These are phyloP conservation scores for Cryphonectria parasitica DNA, from an alignment of 2,329 filamentous ascomycete genomes.

Conservation along the genomic window DNA sequence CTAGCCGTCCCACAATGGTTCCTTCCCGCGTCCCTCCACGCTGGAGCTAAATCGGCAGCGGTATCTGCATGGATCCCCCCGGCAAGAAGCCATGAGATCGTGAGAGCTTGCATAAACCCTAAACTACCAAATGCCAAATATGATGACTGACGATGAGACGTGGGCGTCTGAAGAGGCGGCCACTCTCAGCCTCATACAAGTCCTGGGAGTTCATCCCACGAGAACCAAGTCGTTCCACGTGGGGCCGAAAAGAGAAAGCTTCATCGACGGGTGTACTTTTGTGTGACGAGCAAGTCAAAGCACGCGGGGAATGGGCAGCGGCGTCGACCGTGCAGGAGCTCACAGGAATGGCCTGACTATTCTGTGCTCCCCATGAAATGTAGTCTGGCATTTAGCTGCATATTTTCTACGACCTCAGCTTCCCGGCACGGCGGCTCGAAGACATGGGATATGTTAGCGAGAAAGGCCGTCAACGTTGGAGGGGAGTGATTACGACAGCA, in stretches of 20 bases:
- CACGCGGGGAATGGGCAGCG: background rate
- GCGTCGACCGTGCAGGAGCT: background rate
- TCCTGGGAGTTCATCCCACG: background rate
- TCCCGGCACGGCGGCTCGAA: background rate
- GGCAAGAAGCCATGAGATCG: background rate
- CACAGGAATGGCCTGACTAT: background rate
- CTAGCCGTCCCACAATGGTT: background rate
- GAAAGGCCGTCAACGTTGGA: background rate
- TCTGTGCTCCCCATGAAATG: background rate
- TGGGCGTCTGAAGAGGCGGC: background rate
- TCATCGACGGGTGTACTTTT: background rate
- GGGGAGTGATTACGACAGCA: background rate
- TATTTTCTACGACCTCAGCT: background rate
- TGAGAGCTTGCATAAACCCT: background rate
- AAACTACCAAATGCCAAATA: background rate
- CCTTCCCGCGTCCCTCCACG: background rate
- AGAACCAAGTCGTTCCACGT: background rate
- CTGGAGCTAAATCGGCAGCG: background rate
- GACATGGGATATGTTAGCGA: background rate
- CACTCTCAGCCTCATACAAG: background rate
- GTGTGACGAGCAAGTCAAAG: background rate
- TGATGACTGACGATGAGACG: no score
- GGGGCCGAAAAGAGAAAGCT: background rate
- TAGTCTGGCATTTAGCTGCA: background rate
- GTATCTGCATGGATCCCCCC: background rate